phyloP scores from a whole-genome alignment of 2,329 filamentous ascomycete species.

The Fusarium virguliforme region DNA sequence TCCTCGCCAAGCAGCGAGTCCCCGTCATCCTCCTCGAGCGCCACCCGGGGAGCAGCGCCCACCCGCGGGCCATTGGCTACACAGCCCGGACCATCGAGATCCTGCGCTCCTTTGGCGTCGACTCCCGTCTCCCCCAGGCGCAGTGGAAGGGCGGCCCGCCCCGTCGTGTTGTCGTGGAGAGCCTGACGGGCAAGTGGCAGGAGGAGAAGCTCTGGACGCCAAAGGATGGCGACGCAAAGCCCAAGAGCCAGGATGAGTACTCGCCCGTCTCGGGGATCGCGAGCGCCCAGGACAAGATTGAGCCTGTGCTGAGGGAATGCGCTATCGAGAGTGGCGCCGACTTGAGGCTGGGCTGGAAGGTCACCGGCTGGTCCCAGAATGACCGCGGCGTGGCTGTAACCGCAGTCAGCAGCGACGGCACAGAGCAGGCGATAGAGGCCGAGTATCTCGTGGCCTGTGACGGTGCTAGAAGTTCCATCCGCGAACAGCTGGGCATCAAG shows the following conservation, averaged over 20 bases:
- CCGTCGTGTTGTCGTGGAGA: constrained; percentile 45
- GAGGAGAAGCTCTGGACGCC: constrained; percentile 44
- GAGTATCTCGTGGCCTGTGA: constrained; percentile 60
- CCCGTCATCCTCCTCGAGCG: constrained; percentile 58
- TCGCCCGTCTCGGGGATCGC: constrained; percentile 49
- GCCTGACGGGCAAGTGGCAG: constrained; percentile 44
- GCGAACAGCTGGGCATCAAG: constrained; percentile 50
- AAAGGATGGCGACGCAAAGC: constrained; percentile 19
- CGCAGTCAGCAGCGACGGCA: constrained; percentile 1
- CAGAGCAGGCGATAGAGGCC: constrained; percentile 47
- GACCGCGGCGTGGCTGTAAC: constrained; percentile 25
- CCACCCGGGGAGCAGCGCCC: constrained; percentile 54
- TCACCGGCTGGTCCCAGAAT: constrained; percentile 50
- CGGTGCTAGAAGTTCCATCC: constrained; percentile 52
- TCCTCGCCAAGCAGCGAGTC: constrained; percentile 54
- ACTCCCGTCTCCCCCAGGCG: constrained; percentile 29
- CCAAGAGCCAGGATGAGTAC: background rate
- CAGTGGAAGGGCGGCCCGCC: constrained; percentile 42
- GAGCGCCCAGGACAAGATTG: constrained; percentile 59
- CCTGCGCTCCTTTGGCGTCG: constrained; percentile 50
- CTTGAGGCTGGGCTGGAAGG: constrained; percentile 54
- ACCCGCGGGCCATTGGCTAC: constrained; percentile 58
- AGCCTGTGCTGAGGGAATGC: constrained; percentile 56
- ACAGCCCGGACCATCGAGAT: constrained; percentile 59
- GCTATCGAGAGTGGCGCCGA: constrained; percentile 56